Percentiles rank a stretch among this genome's conserved stretches.
Conservation (phyloP, 768 basidiomycete species). For the Tylopilus sp. region DNA sequence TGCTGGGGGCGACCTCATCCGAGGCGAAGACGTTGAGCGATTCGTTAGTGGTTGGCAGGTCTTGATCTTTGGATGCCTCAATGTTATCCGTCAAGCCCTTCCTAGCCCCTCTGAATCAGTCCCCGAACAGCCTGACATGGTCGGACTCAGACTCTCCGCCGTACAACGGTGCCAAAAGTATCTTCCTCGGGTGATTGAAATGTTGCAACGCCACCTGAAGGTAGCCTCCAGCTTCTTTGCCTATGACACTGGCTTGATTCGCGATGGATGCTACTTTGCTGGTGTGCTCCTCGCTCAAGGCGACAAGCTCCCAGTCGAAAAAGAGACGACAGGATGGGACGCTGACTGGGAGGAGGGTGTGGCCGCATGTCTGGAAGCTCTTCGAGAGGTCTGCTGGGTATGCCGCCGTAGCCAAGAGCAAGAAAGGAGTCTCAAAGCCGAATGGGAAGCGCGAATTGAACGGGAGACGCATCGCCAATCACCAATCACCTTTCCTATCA, state of each 20-base stretch:
- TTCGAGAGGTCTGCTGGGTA: slow-evolving; percentile 82
- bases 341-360: slow-evolving; percentile 32
- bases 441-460: slow-evolving; percentile 40
- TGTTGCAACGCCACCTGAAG: slow-evolving; percentile 48
- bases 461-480: slow-evolving; percentile 26
- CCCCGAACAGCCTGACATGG: slow-evolving; percentile 44
- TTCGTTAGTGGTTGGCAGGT: slow-evolving; percentile 90
- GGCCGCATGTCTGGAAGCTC: slow-evolving; percentile 61
- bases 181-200: slow-evolving; percentile 49
- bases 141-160: slow-evolving; percentile 47
- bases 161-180: slow-evolving; percentile 44
- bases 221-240: slow-evolving; percentile 56
- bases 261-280: slow-evolving; percentile 89
- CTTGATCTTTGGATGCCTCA: slow-evolving; percentile 89
- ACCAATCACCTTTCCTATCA: slow-evolving; percentile 20
- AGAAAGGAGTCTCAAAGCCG: slow-evolving; percentile 52
- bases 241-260: slow-evolving; percentile 82
- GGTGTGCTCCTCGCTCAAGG: slow-evolving; percentile 68
- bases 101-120: slow-evolving; percentile 42
- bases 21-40: slow-evolving; percentile 53
- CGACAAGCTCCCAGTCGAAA: slow-evolving; percentile 33
- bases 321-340: slow-evolving; percentile 23
- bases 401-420: slow-evolving; percentile 73
- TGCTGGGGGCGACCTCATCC: slow-evolving; percentile 32
- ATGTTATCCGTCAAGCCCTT: slow-evolving; percentile 81